Conservation (phyloP, 331 rosid species). For the Quercus tomentella region DNA sequence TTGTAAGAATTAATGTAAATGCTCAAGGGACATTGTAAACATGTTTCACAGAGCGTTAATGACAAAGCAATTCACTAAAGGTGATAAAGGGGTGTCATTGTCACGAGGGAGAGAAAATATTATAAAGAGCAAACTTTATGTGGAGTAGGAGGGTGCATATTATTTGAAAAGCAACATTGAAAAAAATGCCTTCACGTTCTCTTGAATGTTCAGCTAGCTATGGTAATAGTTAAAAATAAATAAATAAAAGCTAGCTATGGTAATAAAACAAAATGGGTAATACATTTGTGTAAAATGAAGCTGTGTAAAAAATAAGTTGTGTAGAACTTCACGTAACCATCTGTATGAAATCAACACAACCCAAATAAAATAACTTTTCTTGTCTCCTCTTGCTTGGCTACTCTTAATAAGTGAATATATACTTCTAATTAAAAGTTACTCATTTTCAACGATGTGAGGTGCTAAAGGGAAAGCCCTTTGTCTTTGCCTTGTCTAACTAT, state of each 20-base stretch:
- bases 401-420: neutral
- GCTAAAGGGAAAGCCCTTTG: neutral
- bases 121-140: neutral
- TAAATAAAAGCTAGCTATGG: no score
- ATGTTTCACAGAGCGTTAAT: no score
- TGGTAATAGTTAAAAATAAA: no score
- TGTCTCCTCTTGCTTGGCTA: conserved; percentile 1
- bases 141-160: neutral
- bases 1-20: no score
- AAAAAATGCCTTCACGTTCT: conserved; percentile 20
- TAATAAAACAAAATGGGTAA: no score
- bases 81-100: conserved; percentile 11
- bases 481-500: no score
- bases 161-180: conserved; percentile 11
- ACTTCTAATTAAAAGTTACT: neutral
- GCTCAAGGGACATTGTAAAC: neutral
- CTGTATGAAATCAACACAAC: no score
- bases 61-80: neutral
- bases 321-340: no score
- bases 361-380: neutral
- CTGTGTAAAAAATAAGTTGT: no score
- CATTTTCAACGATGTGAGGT: neutral
- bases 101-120: conserved; percentile 24
- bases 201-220: conserved; percentile 14
- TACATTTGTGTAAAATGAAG: no score